Evolutionary conservation across 108 stramenopile species (phyloP), one percentile per base, ranked within the genome.

Genomic region (Nitzschia inconspicua): DNA sequence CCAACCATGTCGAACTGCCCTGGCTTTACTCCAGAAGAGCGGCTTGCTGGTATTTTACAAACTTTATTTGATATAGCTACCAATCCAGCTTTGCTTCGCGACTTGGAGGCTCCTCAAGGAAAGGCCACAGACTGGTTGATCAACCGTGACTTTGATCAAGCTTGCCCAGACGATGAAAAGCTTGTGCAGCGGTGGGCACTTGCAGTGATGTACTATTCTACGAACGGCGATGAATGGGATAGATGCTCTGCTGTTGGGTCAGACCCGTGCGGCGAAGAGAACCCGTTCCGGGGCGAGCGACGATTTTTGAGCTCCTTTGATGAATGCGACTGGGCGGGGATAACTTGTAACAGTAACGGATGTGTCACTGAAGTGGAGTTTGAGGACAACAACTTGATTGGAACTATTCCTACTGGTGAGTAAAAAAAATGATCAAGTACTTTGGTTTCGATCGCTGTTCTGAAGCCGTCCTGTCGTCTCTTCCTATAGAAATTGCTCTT

Each of bases 191-290:
- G 89, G 14, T 91, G 82, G 65, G 78, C 63, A 1, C 51, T 91
- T 44, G 89, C 83, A 6, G 73, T 78, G 18, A 79, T 91, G 68
- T 91, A 91, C 64, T 88, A 70, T 57, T 69, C 80, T 5, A 82
- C 84, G 8, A 58, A 55, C 9, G 89, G 89, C 1, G 76, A 82
- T 34, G 31, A 44, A 39, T 92, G 90, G 90, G 30, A 44, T 2
- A 47, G 80, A 66, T 78, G 66, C 31, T 41, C 73, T 20, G 65
- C 27, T 19, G 53, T 57, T 25, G 50, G 52, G 2, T 52, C 48
- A 10, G 72, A 73, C 30, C 35, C 32, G 0, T 82, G 80, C 49
- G 75, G 75, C 9, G 32, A n/a, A 1, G 44, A 19, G 4, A 20
- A 2, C 25, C 50, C 58, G 0, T 46, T 46, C 44, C 16, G 8